phyloP scores from a whole-genome alignment of 192 early-diverging fungal species.

The Coemansia sp. region DNA sequence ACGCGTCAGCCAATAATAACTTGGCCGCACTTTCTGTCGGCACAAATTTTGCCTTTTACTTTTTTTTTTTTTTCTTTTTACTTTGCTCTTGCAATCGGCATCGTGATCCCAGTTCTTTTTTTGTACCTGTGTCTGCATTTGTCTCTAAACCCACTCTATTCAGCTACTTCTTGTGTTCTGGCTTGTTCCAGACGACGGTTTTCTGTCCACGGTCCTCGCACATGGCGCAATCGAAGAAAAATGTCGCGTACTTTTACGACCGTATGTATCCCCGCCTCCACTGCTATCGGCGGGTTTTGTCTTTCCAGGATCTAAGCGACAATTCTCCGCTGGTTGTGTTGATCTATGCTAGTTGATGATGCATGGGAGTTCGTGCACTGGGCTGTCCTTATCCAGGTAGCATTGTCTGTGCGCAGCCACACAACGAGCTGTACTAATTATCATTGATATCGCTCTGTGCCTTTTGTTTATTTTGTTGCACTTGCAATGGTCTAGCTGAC shows the following conservation, averaged over 20 bases:
- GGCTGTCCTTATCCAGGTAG: not conserved
- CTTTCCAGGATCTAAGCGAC: not conserved
- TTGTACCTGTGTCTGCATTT: not conserved
- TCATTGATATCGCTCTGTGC: not conserved
- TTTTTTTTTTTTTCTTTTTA: not conserved
- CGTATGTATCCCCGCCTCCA: slow-evolving; percentile 31
- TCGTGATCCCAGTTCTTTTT: not conserved
- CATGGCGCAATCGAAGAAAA: slow-evolving; percentile 40
- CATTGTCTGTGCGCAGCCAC: slow-evolving; percentile 6
- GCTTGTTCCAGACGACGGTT: not conserved
- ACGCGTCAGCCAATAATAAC: not conserved
- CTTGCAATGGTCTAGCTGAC: slow-evolving; percentile 39
- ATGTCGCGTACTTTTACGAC: slow-evolving; percentile 55
- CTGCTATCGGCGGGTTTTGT: not conserved
- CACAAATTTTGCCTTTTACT: not conserved
- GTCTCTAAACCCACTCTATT: not conserved
- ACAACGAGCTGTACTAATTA: not conserved
- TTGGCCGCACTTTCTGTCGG: not conserved
- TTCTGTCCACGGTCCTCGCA: not conserved
- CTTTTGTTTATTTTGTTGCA: not conserved
- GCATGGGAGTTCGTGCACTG: not conserved
- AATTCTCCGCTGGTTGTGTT: not conserved
- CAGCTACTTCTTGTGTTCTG: not conserved
- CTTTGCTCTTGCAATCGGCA: not conserved
- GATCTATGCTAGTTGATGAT: not conserved